Conservation (phyloP, 495 filamentous ascomycete species). For the Xylaria castorea region DNA sequence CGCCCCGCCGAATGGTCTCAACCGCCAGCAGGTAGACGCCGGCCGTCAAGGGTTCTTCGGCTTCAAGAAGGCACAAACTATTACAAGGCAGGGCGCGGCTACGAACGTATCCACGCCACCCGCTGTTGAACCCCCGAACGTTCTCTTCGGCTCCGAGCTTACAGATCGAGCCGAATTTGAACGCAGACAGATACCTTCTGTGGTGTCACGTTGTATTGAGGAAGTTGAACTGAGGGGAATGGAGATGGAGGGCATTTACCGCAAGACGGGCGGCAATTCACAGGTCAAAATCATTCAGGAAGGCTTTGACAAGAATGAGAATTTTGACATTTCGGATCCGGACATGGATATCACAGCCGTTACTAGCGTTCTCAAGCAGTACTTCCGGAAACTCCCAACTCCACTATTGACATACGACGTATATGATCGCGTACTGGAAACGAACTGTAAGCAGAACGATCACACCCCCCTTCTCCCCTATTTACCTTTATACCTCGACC, state of each 20-base stretch:
- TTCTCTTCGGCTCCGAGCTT: slow-evolving; percentile 91
- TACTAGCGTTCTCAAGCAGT: slow-evolving; percentile 94
- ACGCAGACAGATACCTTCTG: slow-evolving; percentile 83
- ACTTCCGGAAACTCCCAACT: slow-evolving; percentile 91
- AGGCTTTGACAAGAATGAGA: slow-evolving; percentile 83
- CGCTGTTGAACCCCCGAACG: slow-evolving; percentile 62
- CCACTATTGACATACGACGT: slow-evolving; percentile 92
- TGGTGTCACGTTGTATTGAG: slow-evolving; percentile 94
- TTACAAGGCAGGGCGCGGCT: slow-evolving; percentile 60
- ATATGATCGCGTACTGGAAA: slow-evolving; percentile 88
- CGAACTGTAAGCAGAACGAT: slow-evolving; percentile 58
- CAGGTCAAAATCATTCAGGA: slow-evolving; percentile 87
- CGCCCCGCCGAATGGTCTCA: slow-evolving; percentile 34
- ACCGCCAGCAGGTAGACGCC: slow-evolving; percentile 56
- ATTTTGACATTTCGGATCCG: slow-evolving; percentile 91
- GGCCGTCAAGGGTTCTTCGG: slow-evolving; percentile 76
- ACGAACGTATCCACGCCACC: slow-evolving; percentile 57
- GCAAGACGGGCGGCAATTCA: slow-evolving; percentile 90
- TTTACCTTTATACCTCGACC: slow-evolving; percentile 11
- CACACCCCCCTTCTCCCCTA: neutral
- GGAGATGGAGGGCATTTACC: slow-evolving; percentile 98
- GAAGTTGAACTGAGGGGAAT: slow-evolving; percentile 97
- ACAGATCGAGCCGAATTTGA: slow-evolving; percentile 87
- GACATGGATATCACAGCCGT: slow-evolving; percentile 96
- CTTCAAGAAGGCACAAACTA: slow-evolving; percentile 62